Evolutionary conservation across 148 eudicot genomes (phyloP).

Genomic region (Rhododendron williamsianum): DNA sequence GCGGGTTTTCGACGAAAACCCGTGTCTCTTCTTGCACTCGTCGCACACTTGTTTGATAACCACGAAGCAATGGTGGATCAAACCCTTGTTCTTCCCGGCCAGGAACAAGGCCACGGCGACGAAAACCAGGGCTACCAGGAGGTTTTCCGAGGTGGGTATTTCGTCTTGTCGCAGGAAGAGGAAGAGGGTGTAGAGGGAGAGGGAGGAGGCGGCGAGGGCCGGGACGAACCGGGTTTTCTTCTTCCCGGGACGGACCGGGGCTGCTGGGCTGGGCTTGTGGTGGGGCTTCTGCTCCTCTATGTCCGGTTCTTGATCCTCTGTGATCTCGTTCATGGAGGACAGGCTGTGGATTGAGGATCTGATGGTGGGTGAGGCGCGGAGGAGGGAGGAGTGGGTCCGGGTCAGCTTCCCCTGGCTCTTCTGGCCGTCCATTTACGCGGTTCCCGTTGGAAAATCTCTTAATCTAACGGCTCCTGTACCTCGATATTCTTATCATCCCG

Average conservation of each 20-base stretch:
- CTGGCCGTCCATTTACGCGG: constrained; percentile 45
- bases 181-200: constrained; percentile 33
- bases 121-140: constrained; percentile 45
- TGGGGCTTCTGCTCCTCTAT: constrained; percentile 42
- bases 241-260: constrained; percentile 16
- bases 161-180: constrained; percentile 33
- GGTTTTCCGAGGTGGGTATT: constrained; percentile 51
- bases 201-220: constrained; percentile 10
- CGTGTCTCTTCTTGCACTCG: constrained; percentile 14
- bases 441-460: neutral
- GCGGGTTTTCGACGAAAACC: constrained; percentile 3
- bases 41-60: constrained; percentile 13
- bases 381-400: constrained; percentile 71
- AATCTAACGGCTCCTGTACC: constrained; percentile 24
- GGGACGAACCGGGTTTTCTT: constrained; percentile 23
- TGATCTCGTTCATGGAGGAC: constrained; percentile 33
- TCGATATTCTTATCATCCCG: constrained; percentile 17
- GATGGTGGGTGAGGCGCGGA: constrained; percentile 71
- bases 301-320: constrained; percentile 27
- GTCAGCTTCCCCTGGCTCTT: constrained; percentile 56
- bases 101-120: constrained; percentile 52
- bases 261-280: neutral
- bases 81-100: constrained; percentile 37
- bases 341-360: constrained; percentile 73
- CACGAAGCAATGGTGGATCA: constrained; percentile 19